Percentiles rank a stretch among this genome's conserved stretches.
Conservation (phyloP, 805 yeast species). For the Tetrapisispora taiwanensis region DNA sequence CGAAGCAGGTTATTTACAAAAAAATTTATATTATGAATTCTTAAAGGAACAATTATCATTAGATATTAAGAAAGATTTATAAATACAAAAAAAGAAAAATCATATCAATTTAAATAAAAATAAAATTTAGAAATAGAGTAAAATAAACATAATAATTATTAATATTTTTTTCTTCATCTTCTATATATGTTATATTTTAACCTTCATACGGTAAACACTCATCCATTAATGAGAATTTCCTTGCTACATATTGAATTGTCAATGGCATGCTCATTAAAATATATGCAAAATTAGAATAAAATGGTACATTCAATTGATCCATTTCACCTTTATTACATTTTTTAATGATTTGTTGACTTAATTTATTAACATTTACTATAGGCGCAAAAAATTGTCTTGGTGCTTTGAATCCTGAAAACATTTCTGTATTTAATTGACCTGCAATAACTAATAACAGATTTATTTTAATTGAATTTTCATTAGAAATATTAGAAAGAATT, state of each 20-base stretch:
- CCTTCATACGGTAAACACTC: slow-evolving; percentile 24
- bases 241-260: slow-evolving; percentile 32
- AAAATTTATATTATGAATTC: slow-evolving; percentile 32
- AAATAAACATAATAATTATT: no score
- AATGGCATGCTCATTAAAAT: slow-evolving; percentile 60
- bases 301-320: slow-evolving; percentile 63
- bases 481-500: slow-evolving; percentile 28
- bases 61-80: slow-evolving; percentile 1
- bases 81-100: no score
- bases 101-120: no score
- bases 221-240: slow-evolving; percentile 65
- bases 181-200: no score
- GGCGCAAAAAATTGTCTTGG: slow-evolving; percentile 76
- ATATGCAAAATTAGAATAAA: slow-evolving; percentile 65
- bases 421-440: slow-evolving; percentile 67
- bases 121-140: no score
- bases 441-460: slow-evolving; percentile 59
- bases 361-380: slow-evolving; percentile 45
- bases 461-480: slow-evolving; percentile 45
- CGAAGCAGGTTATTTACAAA: slow-evolving; percentile 36
- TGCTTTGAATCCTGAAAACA: slow-evolving; percentile 69
- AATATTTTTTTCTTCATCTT: no score
- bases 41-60: slow-evolving; percentile 22
- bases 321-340: slow-evolving; percentile 52
- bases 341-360: slow-evolving; percentile 46